Evolutionary conservation across 495 filamentous ascomycete genomes (phyloP), one percentile per base, ranked within the genome.

Genomic region (Xylaria palmicola): DNA sequence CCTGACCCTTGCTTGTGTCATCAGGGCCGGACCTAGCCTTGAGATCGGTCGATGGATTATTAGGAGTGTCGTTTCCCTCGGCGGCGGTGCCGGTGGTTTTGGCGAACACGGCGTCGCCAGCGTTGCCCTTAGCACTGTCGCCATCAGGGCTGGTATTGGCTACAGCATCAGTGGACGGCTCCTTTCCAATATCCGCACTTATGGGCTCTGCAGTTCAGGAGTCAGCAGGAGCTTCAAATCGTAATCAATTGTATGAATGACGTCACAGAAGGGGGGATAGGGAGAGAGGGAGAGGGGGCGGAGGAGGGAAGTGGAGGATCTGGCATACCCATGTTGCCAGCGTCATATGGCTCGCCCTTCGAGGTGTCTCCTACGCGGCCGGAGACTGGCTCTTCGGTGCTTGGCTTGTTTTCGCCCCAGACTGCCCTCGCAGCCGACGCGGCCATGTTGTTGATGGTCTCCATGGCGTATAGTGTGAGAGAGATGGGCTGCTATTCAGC

Each of bases 331-430:
- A 82, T 70, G 66, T 85, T 86, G 52, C 84, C 84, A 22, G 78
- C 79, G 60, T 86, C 84, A 59, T 81, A 86, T 0, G 83, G 84
- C 69, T 85, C 79, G n/a, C 82, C 82, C 45, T 77, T 77, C n/a
- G 72, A 69, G 13, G 78, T 78, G 55, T 85, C 75, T 19, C 84
- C 84, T 13, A 68, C 63, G 44, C 77, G 68, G 40, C 84, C 83
- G 27, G 79, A 81, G 48, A 83, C 63, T 22, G 83, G 84, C 67
- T 87, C 84, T 60, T 78, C 41, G 45, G 72, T 67, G 45, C 58
- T 56, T 10, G 44, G 62, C 10, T 65, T 71, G 51, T 58, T 62
- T 47, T 78, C 75, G 13, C 83, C 83, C 76, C 77, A 86, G 63
- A 86, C 78, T 39, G 72, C 75, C 53, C 76, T 77, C 43, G 75